These are phyloP conservation scores for Chaetomium strumarium DNA, from an alignment of 2,329 filamentous ascomycete genomes.

Conservation along the genomic window DNA sequence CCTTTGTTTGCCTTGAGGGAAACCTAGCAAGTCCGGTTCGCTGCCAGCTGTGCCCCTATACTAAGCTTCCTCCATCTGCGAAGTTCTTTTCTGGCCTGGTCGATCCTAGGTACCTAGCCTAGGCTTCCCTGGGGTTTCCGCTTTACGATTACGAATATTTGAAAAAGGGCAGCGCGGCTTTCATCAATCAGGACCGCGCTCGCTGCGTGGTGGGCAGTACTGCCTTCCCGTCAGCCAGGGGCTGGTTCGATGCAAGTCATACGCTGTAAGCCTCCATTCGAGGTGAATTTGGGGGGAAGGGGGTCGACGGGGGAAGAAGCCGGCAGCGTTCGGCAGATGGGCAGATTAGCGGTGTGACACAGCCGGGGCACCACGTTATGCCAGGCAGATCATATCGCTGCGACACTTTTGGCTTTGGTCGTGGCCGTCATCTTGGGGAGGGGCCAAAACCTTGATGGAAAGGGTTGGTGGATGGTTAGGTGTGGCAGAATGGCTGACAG, in stretches of 20 bases:
- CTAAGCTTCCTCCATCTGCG: background rate
- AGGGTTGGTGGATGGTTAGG: background rate
- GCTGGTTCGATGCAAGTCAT: conserved; percentile 14
- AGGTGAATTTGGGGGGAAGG: background rate
- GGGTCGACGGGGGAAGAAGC: too few species aligned
- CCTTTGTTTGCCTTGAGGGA: background rate
- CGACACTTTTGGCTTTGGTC: too few species aligned
- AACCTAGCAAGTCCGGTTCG: background rate
- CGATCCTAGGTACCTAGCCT: too few species aligned
- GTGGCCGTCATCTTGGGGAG: too few species aligned
- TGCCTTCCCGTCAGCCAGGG: background rate
- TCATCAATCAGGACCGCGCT: background rate
- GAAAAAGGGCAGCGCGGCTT: background rate
- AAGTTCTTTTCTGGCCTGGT: background rate
- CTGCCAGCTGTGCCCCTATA: background rate
- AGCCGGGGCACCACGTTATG: conserved; percentile 2
- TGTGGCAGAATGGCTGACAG: conserved; percentile 11
- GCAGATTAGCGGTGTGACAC: conserved; percentile 20
- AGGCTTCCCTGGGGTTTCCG: background rate
- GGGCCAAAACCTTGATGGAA: too few species aligned
- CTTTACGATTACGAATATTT: background rate
- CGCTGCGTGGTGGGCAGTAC: background rate
- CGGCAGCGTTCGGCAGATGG: conserved; percentile 18
- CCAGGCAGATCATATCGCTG: background rate
- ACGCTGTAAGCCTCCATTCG: background rate